Evolutionary conservation across 108 stramenopile genomes (phyloP).

Genomic region (Cyclotella sp.): DNA sequence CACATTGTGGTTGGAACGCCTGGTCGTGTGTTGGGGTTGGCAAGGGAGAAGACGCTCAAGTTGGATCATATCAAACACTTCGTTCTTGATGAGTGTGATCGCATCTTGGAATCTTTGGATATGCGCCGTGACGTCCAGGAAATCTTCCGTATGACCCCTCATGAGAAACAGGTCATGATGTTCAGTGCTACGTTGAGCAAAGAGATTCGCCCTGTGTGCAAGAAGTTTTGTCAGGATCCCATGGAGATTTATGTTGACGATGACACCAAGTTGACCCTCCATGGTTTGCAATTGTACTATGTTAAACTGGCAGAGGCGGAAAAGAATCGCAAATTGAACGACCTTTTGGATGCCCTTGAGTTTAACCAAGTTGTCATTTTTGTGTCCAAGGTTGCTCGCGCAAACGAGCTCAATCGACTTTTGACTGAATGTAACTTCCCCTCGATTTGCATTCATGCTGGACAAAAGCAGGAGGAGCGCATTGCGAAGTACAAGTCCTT

Average conservation of each 20-base stretch:
- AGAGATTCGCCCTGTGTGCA: conserved; percentile 98
- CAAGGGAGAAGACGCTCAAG: conserved; percentile 92
- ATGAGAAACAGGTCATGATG: conserved; percentile 99
- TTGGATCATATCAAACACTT: conserved; percentile 97
- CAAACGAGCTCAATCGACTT: conserved; percentile 93
- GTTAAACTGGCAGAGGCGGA: conserved; percentile 96
- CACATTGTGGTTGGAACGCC: conserved; percentile 99
- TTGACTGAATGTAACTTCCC: conserved; percentile 99
- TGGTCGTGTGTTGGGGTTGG: conserved; percentile 92
- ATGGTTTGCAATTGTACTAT: conserved; percentile 99
- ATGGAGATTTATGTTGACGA: conserved; percentile 99
- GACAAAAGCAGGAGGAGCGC: conserved; percentile 97
- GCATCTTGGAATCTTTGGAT: conserved; percentile 95
- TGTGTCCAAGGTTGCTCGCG: conserved; percentile 95
- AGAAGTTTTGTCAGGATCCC: conserved; percentile 99
- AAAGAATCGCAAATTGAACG: conserved; percentile 99
- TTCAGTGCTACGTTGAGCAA: conserved; percentile 97
- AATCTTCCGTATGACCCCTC: conserved; percentile 98
- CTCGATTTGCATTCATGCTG: conserved; percentile 97
- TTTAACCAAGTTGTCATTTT: conserved; percentile 99
- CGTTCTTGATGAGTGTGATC: conserved; percentile 99
- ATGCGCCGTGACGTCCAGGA: conserved; percentile 99
- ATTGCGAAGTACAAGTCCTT: conserved; percentile 97
- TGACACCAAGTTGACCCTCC: conserved; percentile 99
- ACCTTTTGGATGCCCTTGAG: conserved; percentile 97